Evolutionary conservation across 106 monocot genomes (phyloP).

Genomic region (Dendrobium officinale): DNA sequence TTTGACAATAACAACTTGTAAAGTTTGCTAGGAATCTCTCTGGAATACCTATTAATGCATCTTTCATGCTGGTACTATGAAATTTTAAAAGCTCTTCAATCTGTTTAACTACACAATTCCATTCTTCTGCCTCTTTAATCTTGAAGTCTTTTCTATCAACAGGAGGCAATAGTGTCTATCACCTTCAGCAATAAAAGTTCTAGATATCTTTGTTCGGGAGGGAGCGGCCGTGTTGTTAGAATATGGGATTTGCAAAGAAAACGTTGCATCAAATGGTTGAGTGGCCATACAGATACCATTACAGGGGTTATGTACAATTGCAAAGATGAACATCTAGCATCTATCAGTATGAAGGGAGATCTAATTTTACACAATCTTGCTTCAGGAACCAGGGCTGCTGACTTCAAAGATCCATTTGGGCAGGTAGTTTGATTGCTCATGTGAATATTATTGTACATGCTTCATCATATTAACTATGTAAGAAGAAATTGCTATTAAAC

Average conservation of each 20-base stretch:
- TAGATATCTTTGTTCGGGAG: constrained; percentile 92
- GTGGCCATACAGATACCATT: constrained; percentile 76
- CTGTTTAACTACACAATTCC: not conserved
- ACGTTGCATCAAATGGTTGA: constrained; percentile 90
- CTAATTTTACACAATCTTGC: constrained; percentile 95
- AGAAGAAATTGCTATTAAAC: not conserved
- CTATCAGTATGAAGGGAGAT: constrained; percentile 86
- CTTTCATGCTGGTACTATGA: not conserved
- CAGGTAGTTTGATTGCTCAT: constrained; percentile 51
- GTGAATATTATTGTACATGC: not conserved
- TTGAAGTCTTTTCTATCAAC: constrained; percentile 7
- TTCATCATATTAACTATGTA: not conserved
- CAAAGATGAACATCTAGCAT: constrained; percentile 93
- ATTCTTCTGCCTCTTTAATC: not conserved
- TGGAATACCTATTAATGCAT: not conserved
- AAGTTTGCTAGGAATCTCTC: not conserved
- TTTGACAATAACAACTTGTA: not conserved
- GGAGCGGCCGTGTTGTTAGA: constrained; percentile 66
- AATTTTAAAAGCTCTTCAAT: not conserved
- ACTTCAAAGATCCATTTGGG: constrained; percentile 85
- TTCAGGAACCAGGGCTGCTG: constrained; percentile 80
- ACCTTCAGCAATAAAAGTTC: constrained; percentile 92
- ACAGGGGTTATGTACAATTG: constrained; percentile 96
- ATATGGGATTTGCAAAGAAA: constrained; percentile 98
- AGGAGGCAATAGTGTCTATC: constrained; percentile 76